phyloP scores from a whole-genome alignment of 805 yeast species.

The Debaryomyces prosopidis region DNA sequence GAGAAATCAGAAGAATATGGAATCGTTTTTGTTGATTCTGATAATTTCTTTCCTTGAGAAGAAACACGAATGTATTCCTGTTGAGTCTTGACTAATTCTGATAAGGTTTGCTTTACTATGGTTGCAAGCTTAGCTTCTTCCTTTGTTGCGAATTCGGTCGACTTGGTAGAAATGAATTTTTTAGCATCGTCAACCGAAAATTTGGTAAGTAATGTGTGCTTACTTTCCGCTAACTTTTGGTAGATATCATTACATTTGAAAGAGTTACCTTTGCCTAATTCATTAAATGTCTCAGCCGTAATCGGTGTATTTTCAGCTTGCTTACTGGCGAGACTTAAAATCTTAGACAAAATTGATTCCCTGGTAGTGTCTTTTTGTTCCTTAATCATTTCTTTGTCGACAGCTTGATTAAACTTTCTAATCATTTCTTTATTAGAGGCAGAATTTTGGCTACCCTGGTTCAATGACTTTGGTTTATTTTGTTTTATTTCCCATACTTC shows the following conservation, averaged over 20 bases:
- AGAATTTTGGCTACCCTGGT: conserved; percentile 20
- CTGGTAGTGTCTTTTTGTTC: conserved; percentile 45
- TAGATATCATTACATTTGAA: conserved; percentile 36
- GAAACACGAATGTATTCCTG: conserved; percentile 31
- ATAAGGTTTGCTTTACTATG: conserved; percentile 33
- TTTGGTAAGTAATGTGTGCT: conserved; percentile 23
- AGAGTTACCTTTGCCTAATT: conserved; percentile 33
- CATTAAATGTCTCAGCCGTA: conserved; percentile 29
- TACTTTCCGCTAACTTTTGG: conserved; percentile 26
- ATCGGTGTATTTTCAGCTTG: conserved; percentile 20
- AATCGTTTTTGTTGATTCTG: conserved; percentile 24
- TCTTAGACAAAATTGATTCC: conserved; percentile 44
- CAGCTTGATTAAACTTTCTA: conserved; percentile 33
- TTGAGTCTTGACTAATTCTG: conserved; percentile 35
- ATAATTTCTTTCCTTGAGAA: conserved; percentile 26
- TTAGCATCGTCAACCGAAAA: conserved; percentile 20
- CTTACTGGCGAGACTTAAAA: conserved; percentile 34
- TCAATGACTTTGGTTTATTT: conserved; percentile 41
- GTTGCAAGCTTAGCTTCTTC: conserved; percentile 33
- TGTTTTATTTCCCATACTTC: conserved; percentile 52
- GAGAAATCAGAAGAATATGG: conserved; percentile 32
- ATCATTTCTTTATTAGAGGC: conserved; percentile 15
- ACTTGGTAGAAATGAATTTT: conserved; percentile 31
- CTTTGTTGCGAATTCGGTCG: conserved; percentile 30
- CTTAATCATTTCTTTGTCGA: conserved; percentile 45